phyloP scores from a whole-genome alignment of 2,329 filamentous ascomycete genomes.

The Botrytis pseudocinerea region DNA sequence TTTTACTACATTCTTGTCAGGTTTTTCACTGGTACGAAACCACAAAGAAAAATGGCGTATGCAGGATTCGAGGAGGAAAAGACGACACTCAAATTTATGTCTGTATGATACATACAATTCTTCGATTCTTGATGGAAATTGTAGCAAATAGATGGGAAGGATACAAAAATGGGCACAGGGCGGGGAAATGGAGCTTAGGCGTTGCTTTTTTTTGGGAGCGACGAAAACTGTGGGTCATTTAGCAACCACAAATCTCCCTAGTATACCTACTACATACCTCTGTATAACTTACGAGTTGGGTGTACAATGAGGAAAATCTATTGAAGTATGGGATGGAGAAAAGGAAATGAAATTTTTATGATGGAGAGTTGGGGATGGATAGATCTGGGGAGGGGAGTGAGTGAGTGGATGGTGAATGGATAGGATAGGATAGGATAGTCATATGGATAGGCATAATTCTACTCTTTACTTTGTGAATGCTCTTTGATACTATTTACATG shows the following conservation, averaged over 20 bases:
- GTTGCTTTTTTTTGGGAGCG: neutral
- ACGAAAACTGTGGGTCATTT: neutral
- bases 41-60: neutral
- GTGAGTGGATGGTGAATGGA: neutral
- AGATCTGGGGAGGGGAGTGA: neutral
- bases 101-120: constrained; percentile 6
- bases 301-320: neutral
- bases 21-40: neutral
- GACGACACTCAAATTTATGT: neutral
- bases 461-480: neutral
- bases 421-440: neutral
- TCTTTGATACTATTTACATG: neutral
- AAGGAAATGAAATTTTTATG: neutral
- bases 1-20: neutral
- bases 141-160: constrained; percentile 2
- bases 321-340: neutral
- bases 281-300: neutral
- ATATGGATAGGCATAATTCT: neutral
- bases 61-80: neutral
- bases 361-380: neutral
- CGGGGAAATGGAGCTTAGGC: neutral
- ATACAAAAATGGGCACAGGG: constrained; percentile 2
- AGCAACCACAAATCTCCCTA: neutral
- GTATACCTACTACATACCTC: neutral
- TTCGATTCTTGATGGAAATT: neutral